phyloP scores from a whole-genome alignment of 345 rosid species.

The Zanthoxylum bungeanum region DNA sequence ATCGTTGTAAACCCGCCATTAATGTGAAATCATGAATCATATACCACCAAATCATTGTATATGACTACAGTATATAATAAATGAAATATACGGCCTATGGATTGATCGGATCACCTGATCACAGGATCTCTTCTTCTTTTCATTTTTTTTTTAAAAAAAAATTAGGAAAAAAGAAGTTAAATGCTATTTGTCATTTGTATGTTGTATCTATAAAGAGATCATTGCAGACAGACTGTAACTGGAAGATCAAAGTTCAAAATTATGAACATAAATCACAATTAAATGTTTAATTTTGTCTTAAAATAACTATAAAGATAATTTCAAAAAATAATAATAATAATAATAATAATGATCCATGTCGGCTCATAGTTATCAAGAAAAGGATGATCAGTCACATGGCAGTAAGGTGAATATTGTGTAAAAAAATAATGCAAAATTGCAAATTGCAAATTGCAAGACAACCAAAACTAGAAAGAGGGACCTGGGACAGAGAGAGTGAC shows the following conservation, averaged over 20 bases:
- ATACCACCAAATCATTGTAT: no score
- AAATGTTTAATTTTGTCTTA: not conserved
- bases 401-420: slow-evolving; percentile 22
- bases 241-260: slow-evolving; percentile 18
- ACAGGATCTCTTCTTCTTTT: no score
- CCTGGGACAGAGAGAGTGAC: slow-evolving; percentile 32
- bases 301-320: no score
- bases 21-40: no score
- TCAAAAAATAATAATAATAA: not conserved
- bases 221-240: slow-evolving; percentile 16
- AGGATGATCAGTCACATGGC: slow-evolving; percentile 23
- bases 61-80: no score
- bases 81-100: not conserved
- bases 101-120: slow-evolving; percentile 1
- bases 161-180: slow-evolving; percentile 1
- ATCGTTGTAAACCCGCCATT: no score
- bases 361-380: slow-evolving; percentile 29
- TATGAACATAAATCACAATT: slow-evolving; percentile 11
- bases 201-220: slow-evolving; percentile 5
- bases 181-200: slow-evolving; percentile 22
- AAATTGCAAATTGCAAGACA: slow-evolving; percentile 6
- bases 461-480: not conserved
- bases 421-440: slow-evolving; percentile 15
- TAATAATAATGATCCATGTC: slow-evolving; percentile 24
- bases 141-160: not conserved